Evolutionary conservation across 2,329 filamentous ascomycete species (phyloP).

Genomic region (Sclerotinia trifoliorum): DNA sequence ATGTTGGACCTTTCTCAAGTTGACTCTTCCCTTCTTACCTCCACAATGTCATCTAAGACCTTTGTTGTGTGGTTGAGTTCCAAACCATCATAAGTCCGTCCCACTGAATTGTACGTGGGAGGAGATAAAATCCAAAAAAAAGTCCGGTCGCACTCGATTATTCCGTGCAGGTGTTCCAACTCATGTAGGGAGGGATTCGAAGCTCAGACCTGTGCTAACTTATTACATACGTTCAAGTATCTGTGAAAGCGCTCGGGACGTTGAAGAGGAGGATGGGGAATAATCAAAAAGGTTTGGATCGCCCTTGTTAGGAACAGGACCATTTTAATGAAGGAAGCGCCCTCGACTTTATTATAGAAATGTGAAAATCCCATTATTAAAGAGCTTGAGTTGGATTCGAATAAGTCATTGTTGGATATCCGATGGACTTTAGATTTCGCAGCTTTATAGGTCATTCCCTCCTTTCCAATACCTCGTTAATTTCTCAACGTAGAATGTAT

Average conservation of each 20-base stretch:
- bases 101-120: background rate
- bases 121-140: background rate
- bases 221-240: background rate
- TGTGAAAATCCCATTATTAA: background rate
- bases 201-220: background rate
- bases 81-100: background rate
- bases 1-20: background rate
- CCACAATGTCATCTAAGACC: background rate
- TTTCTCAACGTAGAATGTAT: background rate
- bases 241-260: background rate
- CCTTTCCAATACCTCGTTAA: background rate
- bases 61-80: background rate
- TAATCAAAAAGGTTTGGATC: background rate
- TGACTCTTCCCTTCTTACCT: background rate
- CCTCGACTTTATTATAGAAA: background rate
- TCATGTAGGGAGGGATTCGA: constrained; percentile 9
- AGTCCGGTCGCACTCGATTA: background rate
- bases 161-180: constrained; percentile 8
- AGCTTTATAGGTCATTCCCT: background rate
- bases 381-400: background rate
- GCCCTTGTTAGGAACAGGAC: background rate
- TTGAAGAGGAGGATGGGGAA: background rate
- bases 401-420: background rate
- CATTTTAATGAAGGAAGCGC: background rate
- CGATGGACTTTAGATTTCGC: background rate